Evolutionary conservation across 2,329 filamentous ascomycete species (phyloP), one percentile per base, ranked within the genome.

Genomic region (Stagonosporopsis vannaccii): DNA sequence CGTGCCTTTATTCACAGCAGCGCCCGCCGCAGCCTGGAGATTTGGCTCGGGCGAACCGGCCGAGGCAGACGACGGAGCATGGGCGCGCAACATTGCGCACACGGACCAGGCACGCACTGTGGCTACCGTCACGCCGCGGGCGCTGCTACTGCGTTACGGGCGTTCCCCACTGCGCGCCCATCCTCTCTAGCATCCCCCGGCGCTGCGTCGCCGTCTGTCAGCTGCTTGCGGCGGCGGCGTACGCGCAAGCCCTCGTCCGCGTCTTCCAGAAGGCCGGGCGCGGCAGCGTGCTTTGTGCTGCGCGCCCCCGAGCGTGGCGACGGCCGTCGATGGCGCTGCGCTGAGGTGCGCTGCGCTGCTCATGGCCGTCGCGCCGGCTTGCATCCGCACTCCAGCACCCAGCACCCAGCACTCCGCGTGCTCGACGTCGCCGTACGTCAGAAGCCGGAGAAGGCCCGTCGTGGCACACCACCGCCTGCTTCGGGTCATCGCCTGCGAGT

Each of bases 401-500:
- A n/a, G n/a, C n/a, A n/a, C n/a, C 15, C 15, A 17, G 15, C 17
- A 19, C 35, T 11, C 42, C 13, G 42, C 32, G 20, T 36, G 28
- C 22, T 50, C 32, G 47, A 26, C 12, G 19, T 12, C 12, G 19
- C n/a, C 12, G 36, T 56, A 56, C 53, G 42, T 56, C 53, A 56
- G 42, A 56, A 30, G 42, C 53, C 53, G 53, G 48, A 56, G 42
- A 51, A 56, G 47, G 13, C 33, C 53, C 47, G 53, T 30, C 30
- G 47, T 56, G 47, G 42, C 47, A 56, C 53, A 47, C 42, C 42
- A 25, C 36, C 20, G 33, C 41, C 42, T 51, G 47, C 53, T 47
- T 51, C 53, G 53, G 53, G 2, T 51, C 47, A 37, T 56, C 53
- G 53, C 53, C n/a, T 13, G 5, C 33, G 32, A 50, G 20, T 47